Percentiles rank a stretch among this genome's conserved stretches.
Evolutionary conservation across 345 rosid species (phyloP).

Genomic region (Gossypium turneri): DNA sequence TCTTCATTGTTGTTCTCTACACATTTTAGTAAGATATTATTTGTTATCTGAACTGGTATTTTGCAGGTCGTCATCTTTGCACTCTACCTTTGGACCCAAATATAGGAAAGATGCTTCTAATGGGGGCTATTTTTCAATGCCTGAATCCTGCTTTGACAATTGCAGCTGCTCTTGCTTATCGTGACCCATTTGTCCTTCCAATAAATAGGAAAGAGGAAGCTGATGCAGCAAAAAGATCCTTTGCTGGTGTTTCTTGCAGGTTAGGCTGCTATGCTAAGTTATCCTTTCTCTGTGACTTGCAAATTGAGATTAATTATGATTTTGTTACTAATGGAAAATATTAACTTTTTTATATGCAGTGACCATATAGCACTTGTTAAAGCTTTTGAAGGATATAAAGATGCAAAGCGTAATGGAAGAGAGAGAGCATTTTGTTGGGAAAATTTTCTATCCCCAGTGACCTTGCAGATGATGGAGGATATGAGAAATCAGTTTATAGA

Average conservation of each 20-base stretch:
- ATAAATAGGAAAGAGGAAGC: slow-evolving; percentile 78
- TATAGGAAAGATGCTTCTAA: slow-evolving; percentile 94
- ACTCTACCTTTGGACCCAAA: slow-evolving; percentile 84
- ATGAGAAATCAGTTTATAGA: slow-evolving; percentile 91
- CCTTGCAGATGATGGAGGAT: slow-evolving; percentile 90
- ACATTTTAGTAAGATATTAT: slow-evolving; percentile 11
- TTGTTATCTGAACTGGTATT: slow-evolving; percentile 14
- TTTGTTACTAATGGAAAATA: slow-evolving; percentile 10
- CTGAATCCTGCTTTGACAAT: slow-evolving; percentile 92
- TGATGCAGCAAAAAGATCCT: slow-evolving; percentile 79
- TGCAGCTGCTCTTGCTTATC: slow-evolving; percentile 89
- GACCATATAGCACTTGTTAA: slow-evolving; percentile 94
- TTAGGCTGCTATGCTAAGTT: slow-evolving; percentile 17
- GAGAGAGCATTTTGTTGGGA: slow-evolving; percentile 88
- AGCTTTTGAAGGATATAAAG: slow-evolving; percentile 82
- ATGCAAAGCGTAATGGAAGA: slow-evolving; percentile 60
- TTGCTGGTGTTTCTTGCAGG: slow-evolving; percentile 99
- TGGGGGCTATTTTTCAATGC: slow-evolving; percentile 91
- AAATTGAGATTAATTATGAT: not conserved
- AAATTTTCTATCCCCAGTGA: slow-evolving; percentile 67
- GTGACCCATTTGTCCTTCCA: slow-evolving; percentile 90
- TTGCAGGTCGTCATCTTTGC: slow-evolving; percentile 80
- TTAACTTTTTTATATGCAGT: slow-evolving; percentile 42
- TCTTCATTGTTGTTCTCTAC: slow-evolving; percentile 3
- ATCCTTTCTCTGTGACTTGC: slow-evolving; percentile 2